phyloP scores from a whole-genome alignment of 2,329 filamentous ascomycete species.

The Dryadomyces quercus-mongolicae region DNA sequence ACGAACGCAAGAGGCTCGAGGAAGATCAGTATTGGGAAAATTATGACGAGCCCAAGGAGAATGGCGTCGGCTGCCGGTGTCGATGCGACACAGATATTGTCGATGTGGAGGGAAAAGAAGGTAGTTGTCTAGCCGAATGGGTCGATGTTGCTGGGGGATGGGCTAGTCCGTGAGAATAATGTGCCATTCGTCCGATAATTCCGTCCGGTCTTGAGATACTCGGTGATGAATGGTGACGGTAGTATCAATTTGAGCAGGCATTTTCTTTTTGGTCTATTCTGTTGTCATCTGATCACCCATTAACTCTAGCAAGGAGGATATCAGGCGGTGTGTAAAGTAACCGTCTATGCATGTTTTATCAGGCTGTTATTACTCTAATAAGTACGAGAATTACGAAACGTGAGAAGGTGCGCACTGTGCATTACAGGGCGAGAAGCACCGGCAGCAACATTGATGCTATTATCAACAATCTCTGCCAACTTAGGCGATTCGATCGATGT shows the following conservation, averaged over 20 bases:
- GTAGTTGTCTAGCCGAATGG: slow-evolving; percentile 91
- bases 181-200: background rate
- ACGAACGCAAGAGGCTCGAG: slow-evolving; percentile 74
- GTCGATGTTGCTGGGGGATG: slow-evolving; percentile 94
- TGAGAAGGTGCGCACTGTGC: no score
- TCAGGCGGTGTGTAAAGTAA: no score
- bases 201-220: background rate
- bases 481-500: no score
- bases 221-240: background rate
- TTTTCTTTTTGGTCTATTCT: background rate
- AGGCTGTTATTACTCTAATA: no score
- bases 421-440: no score
- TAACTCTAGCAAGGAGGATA: background rate
- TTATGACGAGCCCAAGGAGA: slow-evolving; percentile 80
- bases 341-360: no score
- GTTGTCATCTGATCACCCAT: background rate
- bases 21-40: slow-evolving; percentile 95
- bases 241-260: background rate
- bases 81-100: slow-evolving; percentile 95
- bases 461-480: no score
- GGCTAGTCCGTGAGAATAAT: slow-evolving; percentile 39
- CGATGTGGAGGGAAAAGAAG: slow-evolving; percentile 94
- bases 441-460: no score
- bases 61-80: slow-evolving; percentile 92
- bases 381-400: no score